These are phyloP conservation scores for Alternaria sp. DNA, from an alignment of 2,329 filamentous ascomycete species.

Conservation along the genomic window DNA sequence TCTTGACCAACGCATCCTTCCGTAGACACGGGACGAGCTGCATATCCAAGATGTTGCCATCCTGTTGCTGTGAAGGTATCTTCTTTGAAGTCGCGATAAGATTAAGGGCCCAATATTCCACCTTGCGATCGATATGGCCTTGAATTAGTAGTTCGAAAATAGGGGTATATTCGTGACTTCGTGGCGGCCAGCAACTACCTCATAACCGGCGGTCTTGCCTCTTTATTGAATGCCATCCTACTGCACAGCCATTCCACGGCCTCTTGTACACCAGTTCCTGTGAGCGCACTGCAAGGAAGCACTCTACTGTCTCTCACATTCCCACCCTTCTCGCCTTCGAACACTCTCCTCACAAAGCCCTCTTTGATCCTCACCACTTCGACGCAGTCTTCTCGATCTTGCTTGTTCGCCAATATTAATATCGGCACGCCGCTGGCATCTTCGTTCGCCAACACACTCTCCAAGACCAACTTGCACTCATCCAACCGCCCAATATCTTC, in stretches of 20 bases:
- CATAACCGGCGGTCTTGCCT: slow-evolving; percentile 90
- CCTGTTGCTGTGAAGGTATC: too few species aligned
- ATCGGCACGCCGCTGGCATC: slow-evolving; percentile 92
- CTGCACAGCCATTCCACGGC: slow-evolving; percentile 97
- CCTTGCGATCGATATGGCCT: too few species aligned
- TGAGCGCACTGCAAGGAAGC: slow-evolving; percentile 88
- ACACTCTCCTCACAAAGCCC: slow-evolving; percentile 90
- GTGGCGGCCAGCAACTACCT: slow-evolving; percentile 56
- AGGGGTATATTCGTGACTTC: slow-evolving; percentile 8
- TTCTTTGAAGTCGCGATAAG: too few species aligned
- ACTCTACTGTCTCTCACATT: slow-evolving; percentile 90
- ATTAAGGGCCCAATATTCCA: too few species aligned
- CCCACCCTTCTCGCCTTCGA: slow-evolving; percentile 88
- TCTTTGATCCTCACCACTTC: slow-evolving; percentile 98
- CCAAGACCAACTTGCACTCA: slow-evolving; percentile 87
- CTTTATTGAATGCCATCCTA: slow-evolving; percentile 95
- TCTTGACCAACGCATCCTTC: too few species aligned
- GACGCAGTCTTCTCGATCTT: slow-evolving; percentile 95
- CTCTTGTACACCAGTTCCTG: slow-evolving; percentile 81
- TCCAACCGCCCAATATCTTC: slow-evolving; percentile 68
- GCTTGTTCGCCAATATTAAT: slow-evolving; percentile 93
- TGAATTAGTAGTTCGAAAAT: not conserved
- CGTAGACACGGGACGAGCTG: too few species aligned
- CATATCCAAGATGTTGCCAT: too few species aligned
- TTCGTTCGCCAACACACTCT: slow-evolving; percentile 84